Base-by-base conservation (phyloP, 805 yeast species). In the Pichia deserticola region DNA sequence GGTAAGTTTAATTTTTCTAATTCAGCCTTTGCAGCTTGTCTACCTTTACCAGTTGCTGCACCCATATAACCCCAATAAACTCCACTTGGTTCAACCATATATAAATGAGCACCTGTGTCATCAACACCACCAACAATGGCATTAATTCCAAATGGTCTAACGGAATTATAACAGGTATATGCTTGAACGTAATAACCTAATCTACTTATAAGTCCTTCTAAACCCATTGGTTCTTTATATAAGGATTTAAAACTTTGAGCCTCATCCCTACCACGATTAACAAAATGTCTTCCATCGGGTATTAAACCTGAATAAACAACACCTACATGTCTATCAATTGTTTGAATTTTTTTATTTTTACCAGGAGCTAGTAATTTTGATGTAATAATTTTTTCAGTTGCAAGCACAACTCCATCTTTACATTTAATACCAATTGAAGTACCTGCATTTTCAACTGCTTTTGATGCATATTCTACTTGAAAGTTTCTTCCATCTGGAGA, bases 71-170 rank as follows among this genome's bases (percentile, higher is more conserved):
- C 99, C 98, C 99, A 95, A 63, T 84, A 89, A 1, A 89, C 75
- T 54, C 99, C 99, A 66, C 95, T 86, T 59, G 99, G 99, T 67
- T 93, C 99, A 51, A 93, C 76, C 97, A 92, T 93, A 71, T 85
- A 92, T 60, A 93, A 77, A 66, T 92, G 97, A 28, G 68, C 56
- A 11, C 97, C 98, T 53, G 86, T 79, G 40, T 80, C 84, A 65
- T 92, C 98, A 44, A 87, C 80, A 57, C 99, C 99, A 47, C 97
- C 99, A 43, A 93, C 78, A 54, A 93, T 90, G 10, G 96, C 82
- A 49, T 89, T 81, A 53, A 95, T 80, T 49, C 99, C 99, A 68
- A 93, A 93, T 27, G 99, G 99, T 70, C 99, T 85, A 10, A 93
- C 99, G 35, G 97, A 90, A 66, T 87, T 89, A 71, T 90, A 93